Base-by-base conservation (phyloP, 2,329 filamentous ascomycete genomes). In the Capronia americana region DNA sequence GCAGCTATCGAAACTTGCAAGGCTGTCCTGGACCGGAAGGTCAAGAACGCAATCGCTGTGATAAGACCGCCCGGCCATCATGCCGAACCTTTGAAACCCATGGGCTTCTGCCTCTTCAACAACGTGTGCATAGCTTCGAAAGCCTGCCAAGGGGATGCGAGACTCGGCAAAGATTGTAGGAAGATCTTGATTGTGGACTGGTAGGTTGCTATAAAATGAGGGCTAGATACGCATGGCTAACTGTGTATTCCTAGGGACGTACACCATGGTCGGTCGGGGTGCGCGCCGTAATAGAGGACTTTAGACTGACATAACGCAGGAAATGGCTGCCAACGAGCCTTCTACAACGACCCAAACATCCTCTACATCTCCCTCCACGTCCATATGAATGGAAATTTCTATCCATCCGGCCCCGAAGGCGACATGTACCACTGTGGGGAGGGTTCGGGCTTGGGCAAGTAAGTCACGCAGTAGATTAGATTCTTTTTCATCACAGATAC, bases 31-130 rank as follows among this genome's bases (percentile, higher is more conserved):
- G 85, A 86, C 2, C 90, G 92, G 3, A 86, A 88, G 64, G 91
- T 97, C 60, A 97, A 96, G 78, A 99, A 99, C 74, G 93, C 92
- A 0, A 95, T 99, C 76, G 95, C 95, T 0, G 90, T 99, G 44
- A 97, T 99, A 73, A 88, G 95, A 14, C 95, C 95, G 1, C 95
- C 95, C 0, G 95, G 95, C 0, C 95, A 99, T 74, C 95, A 99
- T 77, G 95, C 95, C 0, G 95, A 99, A 76, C 89, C 88, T 65
- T 86, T 95, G 73, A 84, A 88, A 41, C 87, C 94, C 0, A 95
- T 97, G 85, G 95, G 95, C 0, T 99, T 99, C 75, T 99, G 95
- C 77, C 87, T 98, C 66, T 98, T 98, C 81, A 97, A 99, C 81
- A 99, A 99, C 74, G 95, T 98, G 2, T 93, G 92, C 23, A 91